Conservation (phyloP, 345 rosid genomes). For the Hibiscus tridactylites region DNA sequence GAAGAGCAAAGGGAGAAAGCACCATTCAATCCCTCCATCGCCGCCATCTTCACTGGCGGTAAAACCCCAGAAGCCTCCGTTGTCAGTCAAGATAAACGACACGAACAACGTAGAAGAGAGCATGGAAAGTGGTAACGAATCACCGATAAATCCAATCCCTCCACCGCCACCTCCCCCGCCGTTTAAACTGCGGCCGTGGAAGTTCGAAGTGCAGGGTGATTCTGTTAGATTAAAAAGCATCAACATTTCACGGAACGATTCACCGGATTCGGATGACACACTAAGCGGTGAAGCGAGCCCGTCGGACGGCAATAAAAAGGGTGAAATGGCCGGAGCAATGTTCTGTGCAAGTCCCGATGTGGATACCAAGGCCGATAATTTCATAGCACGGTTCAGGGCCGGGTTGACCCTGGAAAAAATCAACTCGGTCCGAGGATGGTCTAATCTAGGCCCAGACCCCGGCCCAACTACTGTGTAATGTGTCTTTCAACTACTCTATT, state of each 20-base stretch:
- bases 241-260: slow-evolving; percentile 33
- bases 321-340: slow-evolving; percentile 1
- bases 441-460: slow-evolving; percentile 53
- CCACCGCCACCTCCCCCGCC: slow-evolving; percentile 91
- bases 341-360: slow-evolving; percentile 90
- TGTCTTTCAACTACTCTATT: background rate
- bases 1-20: slow-evolving; percentile 45
- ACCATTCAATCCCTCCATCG: slow-evolving; percentile 29
- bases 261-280: slow-evolving; percentile 44
- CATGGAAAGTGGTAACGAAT: slow-evolving; percentile 33
- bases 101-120: slow-evolving; percentile 20
- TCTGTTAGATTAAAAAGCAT: slow-evolving; percentile 60
- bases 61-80: slow-evolving; percentile 21
- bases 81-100: slow-evolving; percentile 24
- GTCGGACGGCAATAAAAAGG: slow-evolving; percentile 14
- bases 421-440: slow-evolving; percentile 39
- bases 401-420: slow-evolving; percentile 65
- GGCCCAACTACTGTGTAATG: background rate
- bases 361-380: slow-evolving; percentile 67
- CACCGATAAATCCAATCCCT: slow-evolving; percentile 52
- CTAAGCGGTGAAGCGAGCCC: slow-evolving; percentile 17
- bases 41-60: slow-evolving; percentile 39
- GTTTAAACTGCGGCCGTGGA: slow-evolving; percentile 58
- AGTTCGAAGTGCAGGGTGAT: slow-evolving; percentile 50
- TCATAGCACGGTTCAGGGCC: slow-evolving; percentile 77